Evolutionary conservation across 805 yeast species (phyloP).

Genomic region (Kodamaea fukazawae): DNA sequence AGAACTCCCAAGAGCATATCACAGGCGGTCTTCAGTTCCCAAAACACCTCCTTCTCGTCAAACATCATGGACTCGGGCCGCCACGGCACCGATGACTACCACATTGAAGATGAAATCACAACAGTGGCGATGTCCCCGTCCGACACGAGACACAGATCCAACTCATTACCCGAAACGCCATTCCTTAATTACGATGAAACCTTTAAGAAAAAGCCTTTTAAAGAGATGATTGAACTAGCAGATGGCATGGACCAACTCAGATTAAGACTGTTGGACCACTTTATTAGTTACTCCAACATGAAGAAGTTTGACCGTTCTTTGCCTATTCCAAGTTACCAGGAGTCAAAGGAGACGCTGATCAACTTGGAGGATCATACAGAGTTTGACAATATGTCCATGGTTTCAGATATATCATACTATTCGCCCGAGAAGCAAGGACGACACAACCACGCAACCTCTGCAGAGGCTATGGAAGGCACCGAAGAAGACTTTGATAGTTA

Average conservation of each 20-base stretch:
- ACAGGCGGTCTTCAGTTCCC: not conserved
- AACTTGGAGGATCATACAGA: conserved; percentile 12
- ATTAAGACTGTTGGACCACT: conserved; percentile 21
- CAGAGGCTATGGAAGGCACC: too few species aligned
- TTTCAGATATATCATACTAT: conserved; percentile 22
- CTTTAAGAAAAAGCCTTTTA: conserved; percentile 6
- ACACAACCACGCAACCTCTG: not conserved
- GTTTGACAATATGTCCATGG: conserved; percentile 19
- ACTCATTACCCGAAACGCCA: conserved; percentile 20
- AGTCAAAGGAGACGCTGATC: not conserved
- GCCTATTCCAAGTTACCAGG: not conserved
- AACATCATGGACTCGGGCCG: conserved; percentile 12
- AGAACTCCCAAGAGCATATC: conserved; percentile 3
- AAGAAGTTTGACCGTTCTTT: not conserved
- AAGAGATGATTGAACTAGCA: conserved; percentile 6
- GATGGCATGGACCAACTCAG: conserved; percentile 16
- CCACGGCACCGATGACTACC: not conserved
- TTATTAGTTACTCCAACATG: conserved; percentile 18
- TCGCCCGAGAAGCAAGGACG: conserved; percentile 16
- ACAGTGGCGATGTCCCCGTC: conserved; percentile 14
- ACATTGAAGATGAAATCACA: conserved; percentile 2
- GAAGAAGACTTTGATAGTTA: conserved; percentile 23
- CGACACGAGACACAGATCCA: conserved; percentile 14
- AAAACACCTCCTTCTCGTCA: conserved; percentile 13
- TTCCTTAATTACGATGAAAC: not conserved